Evolutionary conservation across 768 basidiomycete genomes (phyloP).

Genomic region (Albatrellus ellisii): DNA sequence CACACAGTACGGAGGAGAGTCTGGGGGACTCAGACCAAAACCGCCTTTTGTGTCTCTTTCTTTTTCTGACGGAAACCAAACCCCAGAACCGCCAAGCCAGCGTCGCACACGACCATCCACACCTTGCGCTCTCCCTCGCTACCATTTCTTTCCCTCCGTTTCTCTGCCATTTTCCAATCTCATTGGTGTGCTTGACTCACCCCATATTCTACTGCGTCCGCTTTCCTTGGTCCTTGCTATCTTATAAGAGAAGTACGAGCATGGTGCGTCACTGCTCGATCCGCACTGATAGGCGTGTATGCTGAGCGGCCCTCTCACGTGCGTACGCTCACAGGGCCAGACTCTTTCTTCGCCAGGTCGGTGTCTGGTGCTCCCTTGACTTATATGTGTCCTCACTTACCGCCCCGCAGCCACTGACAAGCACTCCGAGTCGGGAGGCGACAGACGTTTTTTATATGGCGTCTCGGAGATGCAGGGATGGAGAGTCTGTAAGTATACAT

Average conservation of each 20-base stretch:
- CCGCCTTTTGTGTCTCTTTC: no score
- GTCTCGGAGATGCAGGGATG: slow-evolving; percentile 99
- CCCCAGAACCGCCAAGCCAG: not conserved
- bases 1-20: no score
- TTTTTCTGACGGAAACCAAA: no score
- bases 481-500: slow-evolving; percentile 74
- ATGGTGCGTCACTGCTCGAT: not conserved
- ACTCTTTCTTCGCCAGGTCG: not conserved
- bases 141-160: not conserved
- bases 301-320: not conserved
- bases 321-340: not conserved
- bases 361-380: not conserved
- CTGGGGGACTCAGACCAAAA: no score
- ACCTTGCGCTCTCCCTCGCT: not conserved
- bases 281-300: not conserved
- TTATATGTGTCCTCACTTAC: not conserved
- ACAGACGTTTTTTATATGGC: slow-evolving; percentile 59
- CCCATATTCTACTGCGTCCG: no score
- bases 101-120: not conserved
- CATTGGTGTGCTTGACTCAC: not conserved
- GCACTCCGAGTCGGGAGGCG: slow-evolving; percentile 56
- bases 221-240: not conserved
- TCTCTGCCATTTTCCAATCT: not conserved
- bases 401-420: slow-evolving; percentile 59
- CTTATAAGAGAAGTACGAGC: not conserved